phyloP scores from a whole-genome alignment of 805 yeast genomes.

The Suhomyces tanzawaensis region DNA sequence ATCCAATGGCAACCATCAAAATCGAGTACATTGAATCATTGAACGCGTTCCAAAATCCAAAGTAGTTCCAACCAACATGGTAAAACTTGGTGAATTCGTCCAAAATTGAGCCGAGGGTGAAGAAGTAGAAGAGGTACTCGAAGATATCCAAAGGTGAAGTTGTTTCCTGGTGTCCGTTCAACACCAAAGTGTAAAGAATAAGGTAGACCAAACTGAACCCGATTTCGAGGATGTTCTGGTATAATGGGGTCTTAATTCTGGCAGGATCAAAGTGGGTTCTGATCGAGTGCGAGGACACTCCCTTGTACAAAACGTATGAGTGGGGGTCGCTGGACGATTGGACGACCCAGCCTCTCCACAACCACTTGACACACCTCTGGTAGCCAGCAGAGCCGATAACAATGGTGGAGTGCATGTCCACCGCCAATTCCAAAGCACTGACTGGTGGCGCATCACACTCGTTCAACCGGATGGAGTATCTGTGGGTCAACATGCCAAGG shows the following conservation, averaged over 20 bases:
- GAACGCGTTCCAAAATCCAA: slow-evolving; percentile 78
- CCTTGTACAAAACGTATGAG: slow-evolving; percentile 63
- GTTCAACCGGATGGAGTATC: slow-evolving; percentile 64
- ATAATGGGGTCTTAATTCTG: slow-evolving; percentile 78
- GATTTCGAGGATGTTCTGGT: slow-evolving; percentile 75
- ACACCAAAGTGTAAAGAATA: slow-evolving; percentile 56
- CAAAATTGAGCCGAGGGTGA: slow-evolving; percentile 61
- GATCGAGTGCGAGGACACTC: slow-evolving; percentile 53
- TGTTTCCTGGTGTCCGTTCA: slow-evolving; percentile 53
- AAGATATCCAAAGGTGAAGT: slow-evolving; percentile 33
- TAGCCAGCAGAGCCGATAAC: slow-evolving; percentile 79
- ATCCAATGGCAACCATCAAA: slow-evolving; percentile 49
- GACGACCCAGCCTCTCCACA: slow-evolving; percentile 92
- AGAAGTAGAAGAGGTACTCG: slow-evolving; percentile 60
- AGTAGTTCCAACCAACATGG: slow-evolving; percentile 69
- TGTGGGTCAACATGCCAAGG: slow-evolving; percentile 71
- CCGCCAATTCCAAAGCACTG: slow-evolving; percentile 82
- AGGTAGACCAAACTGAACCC: slow-evolving; percentile 63
- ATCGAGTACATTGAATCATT: slow-evolving; percentile 67
- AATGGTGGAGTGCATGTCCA: slow-evolving; percentile 75
- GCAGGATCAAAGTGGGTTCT: slow-evolving; percentile 74
- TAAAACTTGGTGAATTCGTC: slow-evolving; percentile 73
- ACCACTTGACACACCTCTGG: slow-evolving; percentile 83
- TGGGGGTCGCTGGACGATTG: slow-evolving; percentile 70
- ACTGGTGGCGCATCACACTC: slow-evolving; percentile 61